Percentiles rank a stretch among this genome's conserved stretches.
Evolutionary conservation across 2,329 filamentous ascomycete genomes (phyloP).

Genomic region (Coniochaeta sp.): DNA sequence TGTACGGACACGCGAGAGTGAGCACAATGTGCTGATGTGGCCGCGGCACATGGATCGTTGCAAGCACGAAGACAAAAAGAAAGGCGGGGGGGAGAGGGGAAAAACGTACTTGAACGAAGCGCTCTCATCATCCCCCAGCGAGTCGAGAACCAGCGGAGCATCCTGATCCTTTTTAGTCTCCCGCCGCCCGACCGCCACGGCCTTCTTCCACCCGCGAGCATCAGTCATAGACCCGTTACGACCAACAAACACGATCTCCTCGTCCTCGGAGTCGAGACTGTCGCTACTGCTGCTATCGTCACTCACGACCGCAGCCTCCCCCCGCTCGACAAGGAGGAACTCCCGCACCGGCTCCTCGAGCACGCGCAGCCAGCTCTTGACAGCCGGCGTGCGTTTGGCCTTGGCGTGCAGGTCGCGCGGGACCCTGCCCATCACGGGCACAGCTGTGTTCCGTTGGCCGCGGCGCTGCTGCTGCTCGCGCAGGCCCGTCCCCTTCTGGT

Average conservation of each 20-base stretch:
- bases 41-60: slow-evolving; percentile 10
- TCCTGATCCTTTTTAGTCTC: slow-evolving; percentile 35
- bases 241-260: slow-evolving; percentile 89
- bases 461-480: slow-evolving; percentile 33
- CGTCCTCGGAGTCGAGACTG: slow-evolving; percentile 54
- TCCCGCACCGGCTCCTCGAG: slow-evolving; percentile 77
- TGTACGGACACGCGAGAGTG: slow-evolving; percentile 26
- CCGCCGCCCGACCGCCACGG: too few relatives aligned
- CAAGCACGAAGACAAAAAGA: not conserved
- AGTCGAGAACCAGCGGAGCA: slow-evolving; percentile 67
- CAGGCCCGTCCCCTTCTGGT: slow-evolving; percentile 37
- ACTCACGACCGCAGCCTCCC: slow-evolving; percentile 9
- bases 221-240: slow-evolving; percentile 52
- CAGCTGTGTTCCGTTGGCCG: slow-evolving; percentile 1
- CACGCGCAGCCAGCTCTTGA: slow-evolving; percentile 72
- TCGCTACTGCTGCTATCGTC: slow-evolving; percentile 25
- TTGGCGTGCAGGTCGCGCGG: slow-evolving; percentile 74
- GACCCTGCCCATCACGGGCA: slow-evolving; percentile 44
- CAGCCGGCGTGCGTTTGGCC: slow-evolving; percentile 72
- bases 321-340: slow-evolving; percentile 60
- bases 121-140: slow-evolving; percentile 63
- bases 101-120: slow-evolving; percentile 71
- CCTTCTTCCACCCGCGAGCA: slow-evolving; percentile 39
- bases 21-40: slow-evolving; percentile 3
- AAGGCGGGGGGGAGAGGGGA: not conserved